These are phyloP conservation scores for Pythium rhizo-oryzae DNA, from an alignment of 352 stramenopile species.

Conservation along the genomic window DNA sequence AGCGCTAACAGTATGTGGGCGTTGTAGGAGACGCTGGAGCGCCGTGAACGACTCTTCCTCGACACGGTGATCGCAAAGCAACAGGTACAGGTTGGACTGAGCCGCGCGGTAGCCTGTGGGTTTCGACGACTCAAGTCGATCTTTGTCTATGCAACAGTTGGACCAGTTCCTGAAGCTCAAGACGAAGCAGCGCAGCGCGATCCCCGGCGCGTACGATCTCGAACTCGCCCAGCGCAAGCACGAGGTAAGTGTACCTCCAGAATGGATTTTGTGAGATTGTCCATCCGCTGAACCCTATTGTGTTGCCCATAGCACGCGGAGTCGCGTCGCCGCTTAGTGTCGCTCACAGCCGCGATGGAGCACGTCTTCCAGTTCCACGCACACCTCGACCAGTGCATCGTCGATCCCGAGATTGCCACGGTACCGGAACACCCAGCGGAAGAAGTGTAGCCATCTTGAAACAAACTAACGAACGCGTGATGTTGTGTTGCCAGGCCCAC, in stretches of 20 bases:
- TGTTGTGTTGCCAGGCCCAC: constrained; percentile 23
- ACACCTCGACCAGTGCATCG: constrained; percentile 44
- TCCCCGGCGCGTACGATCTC: constrained; percentile 26
- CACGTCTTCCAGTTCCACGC: constrained; percentile 56
- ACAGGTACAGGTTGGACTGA: constrained; percentile 27
- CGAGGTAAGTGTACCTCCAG: constrained; percentile 18
- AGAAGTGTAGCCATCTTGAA: constrained; percentile 18
- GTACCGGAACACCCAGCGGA: constrained; percentile 17
- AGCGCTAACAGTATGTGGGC: background rate
- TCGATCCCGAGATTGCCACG: constrained; percentile 42
- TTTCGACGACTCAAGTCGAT: background rate
- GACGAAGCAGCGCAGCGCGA: constrained; percentile 25
- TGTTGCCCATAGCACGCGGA: constrained; percentile 36
- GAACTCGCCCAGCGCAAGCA: constrained; percentile 30
- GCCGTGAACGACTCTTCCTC: constrained; percentile 36
- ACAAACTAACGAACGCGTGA: background rate
- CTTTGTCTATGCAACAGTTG: constrained; percentile 1
- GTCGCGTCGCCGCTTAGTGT: constrained; percentile 35
- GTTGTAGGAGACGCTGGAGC: constrained; percentile 34
- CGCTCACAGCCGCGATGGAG: constrained; percentile 43
- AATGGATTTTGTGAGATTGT: background rate
- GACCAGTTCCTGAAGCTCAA: constrained; percentile 31
- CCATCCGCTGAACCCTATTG: too few relatives aligned
- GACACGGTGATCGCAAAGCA: constrained; percentile 35
- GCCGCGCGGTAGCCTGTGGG: background rate